Evolutionary conservation across 345 rosid species (phyloP), one percentile per base, ranked within the genome.

Genomic region (Cardamine occulta): DNA sequence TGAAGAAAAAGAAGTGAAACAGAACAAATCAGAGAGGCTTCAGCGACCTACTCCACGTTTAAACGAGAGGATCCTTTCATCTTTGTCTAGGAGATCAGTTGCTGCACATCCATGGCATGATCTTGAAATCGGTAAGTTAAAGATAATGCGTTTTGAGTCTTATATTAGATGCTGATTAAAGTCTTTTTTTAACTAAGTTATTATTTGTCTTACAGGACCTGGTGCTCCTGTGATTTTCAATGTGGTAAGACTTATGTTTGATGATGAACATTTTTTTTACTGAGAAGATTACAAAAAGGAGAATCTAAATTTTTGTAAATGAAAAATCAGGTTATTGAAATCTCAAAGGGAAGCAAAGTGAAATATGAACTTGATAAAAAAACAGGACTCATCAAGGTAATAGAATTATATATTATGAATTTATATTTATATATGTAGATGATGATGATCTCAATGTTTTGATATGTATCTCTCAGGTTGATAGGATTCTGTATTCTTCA

Each of bases 101-200:
- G 97, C 97, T 84, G 98, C 98, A 10, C 98, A 94, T 80, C 97
- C 98, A 61, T 94, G 98, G 98, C 98, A 94, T 77, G 98, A 94
- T 87, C 93, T 94, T 65, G 98, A 94, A 84, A 91, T 94, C 23
- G 97, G 98, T 91, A 21, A 21, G 23, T 21, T 21, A 21, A 21
- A 21, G 23, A 21, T 21, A 21, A 21, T 21, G 23, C 23, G 23
- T 21, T 21, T 21, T 21, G 23, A 21, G 23, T 21, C 23, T 21
- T 21, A 21, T 21, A 21, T 1, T 21, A 21, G 23, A 21, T 21
- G 23, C 23, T 21, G 23, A 21, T 21, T 21, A 21, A 21, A 24
- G 28, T 2, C 28, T 24, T 2, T 24, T 2, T 64, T 31, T 57
- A 18, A 56, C 52, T 62, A 55, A 44, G 18, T 34, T 19, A 3